Percentiles rank a stretch among this genome's conserved stretches.
These are phyloP conservation scores for Xanthoconium separans DNA, from an alignment of 1,284 basidiomycete species.

Conservation along the genomic window DNA sequence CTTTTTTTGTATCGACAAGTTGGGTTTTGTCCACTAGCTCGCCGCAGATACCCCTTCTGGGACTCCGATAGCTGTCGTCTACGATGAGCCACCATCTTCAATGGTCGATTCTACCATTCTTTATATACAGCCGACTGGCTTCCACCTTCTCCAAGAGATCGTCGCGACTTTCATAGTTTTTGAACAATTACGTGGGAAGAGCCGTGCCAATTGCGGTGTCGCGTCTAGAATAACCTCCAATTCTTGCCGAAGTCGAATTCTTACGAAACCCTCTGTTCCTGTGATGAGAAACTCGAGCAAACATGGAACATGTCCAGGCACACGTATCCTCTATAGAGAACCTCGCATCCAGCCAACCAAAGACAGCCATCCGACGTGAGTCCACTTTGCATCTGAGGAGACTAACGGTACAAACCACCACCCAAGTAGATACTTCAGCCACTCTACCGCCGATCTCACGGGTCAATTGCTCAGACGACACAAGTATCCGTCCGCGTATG, in stretches of 20 bases:
- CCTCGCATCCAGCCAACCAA: neutral
- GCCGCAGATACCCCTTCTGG: neutral
- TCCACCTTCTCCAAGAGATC: constrained; percentile 20
- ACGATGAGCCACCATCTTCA: neutral
- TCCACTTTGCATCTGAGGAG: neutral
- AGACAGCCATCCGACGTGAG: constrained; percentile 2
- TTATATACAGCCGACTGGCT: constrained; percentile 15
- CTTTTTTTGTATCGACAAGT: no score
- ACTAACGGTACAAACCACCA: neutral
- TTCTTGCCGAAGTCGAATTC: constrained; percentile 1
- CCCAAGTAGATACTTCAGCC: neutral
- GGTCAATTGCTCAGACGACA: constrained; percentile 13
- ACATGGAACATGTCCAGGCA: neutral
- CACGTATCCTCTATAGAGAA: neutral
- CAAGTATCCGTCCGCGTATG: constrained; percentile 26
- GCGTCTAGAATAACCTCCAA: neutral
- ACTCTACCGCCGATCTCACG: constrained; percentile 16
- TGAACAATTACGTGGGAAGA: neutral
- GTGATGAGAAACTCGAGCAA: neutral
- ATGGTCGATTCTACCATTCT: neutral
- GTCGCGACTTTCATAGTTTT: constrained; percentile 16
- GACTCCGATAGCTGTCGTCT: constrained; percentile 12
- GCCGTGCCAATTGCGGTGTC: neutral
- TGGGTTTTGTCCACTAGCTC: constrained; percentile 6
- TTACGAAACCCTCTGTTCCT: neutral